Percentiles rank a stretch among this genome's conserved stretches.
Evolutionary conservation across 2,329 filamentous ascomycete genomes (phyloP).

Genomic region (Ramichloridium luteum): DNA sequence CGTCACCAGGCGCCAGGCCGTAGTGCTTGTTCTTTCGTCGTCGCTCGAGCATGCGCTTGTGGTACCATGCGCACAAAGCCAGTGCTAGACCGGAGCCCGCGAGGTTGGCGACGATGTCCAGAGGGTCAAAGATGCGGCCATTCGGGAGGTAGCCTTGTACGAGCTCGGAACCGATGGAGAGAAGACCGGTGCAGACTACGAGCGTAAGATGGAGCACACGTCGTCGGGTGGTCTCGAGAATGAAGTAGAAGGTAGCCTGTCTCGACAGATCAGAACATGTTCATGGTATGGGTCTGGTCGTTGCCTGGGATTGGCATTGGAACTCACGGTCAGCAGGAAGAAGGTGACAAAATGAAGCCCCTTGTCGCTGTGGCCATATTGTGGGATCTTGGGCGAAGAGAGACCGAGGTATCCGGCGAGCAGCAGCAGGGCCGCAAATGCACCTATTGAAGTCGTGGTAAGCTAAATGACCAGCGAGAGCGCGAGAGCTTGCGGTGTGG

Average conservation of each 20-base stretch:
- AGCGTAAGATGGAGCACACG: conserved; percentile 70
- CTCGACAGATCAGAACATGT: conserved; percentile 2
- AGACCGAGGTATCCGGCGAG: conserved; percentile 66
- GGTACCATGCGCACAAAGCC: conserved; percentile 76
- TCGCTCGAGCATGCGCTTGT: conserved; percentile 87
- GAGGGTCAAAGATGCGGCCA: conserved; percentile 54
- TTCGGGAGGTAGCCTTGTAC: conserved; percentile 59
- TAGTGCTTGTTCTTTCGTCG: conserved; percentile 65
- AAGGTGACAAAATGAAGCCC: conserved; percentile 76
- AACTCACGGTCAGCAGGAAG: conserved; percentile 64
- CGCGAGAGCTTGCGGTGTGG: conserved; percentile 2
- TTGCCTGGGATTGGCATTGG: no score
- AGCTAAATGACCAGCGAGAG: conserved; percentile 5
- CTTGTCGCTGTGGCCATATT: conserved; percentile 69
- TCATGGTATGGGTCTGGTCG: neutral
- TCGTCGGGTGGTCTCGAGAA: conserved; percentile 78
- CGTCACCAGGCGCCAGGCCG: conserved; percentile 52
- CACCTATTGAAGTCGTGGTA: conserved; percentile 21
- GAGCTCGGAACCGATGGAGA: conserved; percentile 65
- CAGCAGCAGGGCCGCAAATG: conserved; percentile 52
- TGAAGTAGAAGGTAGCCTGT: conserved; percentile 69
- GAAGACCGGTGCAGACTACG: conserved; percentile 59
- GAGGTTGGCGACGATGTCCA: conserved; percentile 80
- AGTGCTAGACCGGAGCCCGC: conserved; percentile 62
- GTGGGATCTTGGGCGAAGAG: conserved; percentile 42